These are phyloP conservation scores for Neurospora sp. DNA, from an alignment of 495 filamentous ascomycete genomes.

Conservation along the genomic window DNA sequence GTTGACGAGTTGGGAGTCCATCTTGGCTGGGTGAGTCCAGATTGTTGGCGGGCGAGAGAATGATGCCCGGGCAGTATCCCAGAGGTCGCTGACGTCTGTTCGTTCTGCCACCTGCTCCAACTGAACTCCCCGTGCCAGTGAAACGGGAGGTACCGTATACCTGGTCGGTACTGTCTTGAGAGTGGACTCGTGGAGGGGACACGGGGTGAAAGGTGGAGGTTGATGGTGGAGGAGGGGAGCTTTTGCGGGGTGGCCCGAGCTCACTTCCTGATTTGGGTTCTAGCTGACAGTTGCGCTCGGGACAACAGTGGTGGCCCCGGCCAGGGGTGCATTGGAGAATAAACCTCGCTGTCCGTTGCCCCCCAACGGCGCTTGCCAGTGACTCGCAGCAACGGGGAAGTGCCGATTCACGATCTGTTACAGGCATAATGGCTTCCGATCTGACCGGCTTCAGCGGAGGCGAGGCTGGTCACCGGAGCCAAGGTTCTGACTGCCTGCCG, in stretches of 20 bases:
- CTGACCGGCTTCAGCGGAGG: background rate
- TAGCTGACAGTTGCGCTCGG: background rate
- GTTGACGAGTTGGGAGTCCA: slow-evolving; percentile 74
- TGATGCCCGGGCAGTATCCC: background rate
- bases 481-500: background rate
- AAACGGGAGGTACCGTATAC: background rate
- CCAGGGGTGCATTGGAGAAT: background rate
- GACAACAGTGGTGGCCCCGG: background rate
- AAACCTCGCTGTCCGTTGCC: background rate
- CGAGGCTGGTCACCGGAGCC: background rate
- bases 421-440: background rate
- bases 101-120: background rate
- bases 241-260: background rate
- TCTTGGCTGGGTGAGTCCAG: slow-evolving; percentile 23
- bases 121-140: background rate
- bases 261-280: background rate
- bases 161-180: background rate
- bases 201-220: background rate
- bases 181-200: background rate
- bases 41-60: background rate
- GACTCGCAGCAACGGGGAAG: background rate
- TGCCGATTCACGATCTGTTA: background rate
- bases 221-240: background rate
- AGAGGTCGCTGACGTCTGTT: background rate
- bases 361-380: background rate